phyloP scores from a whole-genome alignment of 2,329 filamentous ascomycete species.

The Penicillium psychrosexuale region DNA sequence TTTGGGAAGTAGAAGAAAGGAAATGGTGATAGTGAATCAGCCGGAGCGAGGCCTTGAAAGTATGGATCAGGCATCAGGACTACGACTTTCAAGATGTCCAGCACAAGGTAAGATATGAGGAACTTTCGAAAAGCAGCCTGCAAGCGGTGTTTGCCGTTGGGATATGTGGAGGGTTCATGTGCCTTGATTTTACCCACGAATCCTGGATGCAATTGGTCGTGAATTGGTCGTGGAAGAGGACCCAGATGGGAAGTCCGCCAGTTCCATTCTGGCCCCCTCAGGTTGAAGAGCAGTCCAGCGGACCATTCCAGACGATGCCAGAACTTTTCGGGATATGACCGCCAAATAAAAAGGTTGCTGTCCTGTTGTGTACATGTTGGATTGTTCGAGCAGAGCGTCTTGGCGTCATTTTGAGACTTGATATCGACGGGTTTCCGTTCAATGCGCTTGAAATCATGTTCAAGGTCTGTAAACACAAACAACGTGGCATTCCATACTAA shows the following conservation, averaged over 20 bases:
- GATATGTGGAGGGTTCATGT: slow-evolving; percentile 30
- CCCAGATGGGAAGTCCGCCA: slow-evolving; percentile 52
- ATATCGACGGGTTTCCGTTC: slow-evolving; percentile 37
- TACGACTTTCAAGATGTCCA: slow-evolving; percentile 67
- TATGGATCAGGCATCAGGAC: slow-evolving; percentile 72
- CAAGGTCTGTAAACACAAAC: slow-evolving; percentile 55
- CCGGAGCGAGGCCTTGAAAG: slow-evolving; percentile 60
- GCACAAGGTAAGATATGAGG: slow-evolving; percentile 58
- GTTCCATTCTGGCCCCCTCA: slow-evolving; percentile 60
- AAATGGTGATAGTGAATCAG: slow-evolving; percentile 41
- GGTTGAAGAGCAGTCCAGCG: slow-evolving; percentile 55
- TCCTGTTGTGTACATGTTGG: not conserved
- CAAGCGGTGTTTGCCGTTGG: slow-evolving; percentile 48
- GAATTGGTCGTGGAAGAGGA: slow-evolving; percentile 30
- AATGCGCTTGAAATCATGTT: slow-evolving; percentile 55
- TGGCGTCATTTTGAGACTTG: not conserved
- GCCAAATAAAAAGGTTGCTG: slow-evolving; percentile 48
- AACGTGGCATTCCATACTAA: slow-evolving; percentile 53
- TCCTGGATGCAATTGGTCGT: slow-evolving; percentile 22
- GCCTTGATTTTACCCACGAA: slow-evolving; percentile 15
- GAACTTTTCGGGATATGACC: slow-evolving; percentile 51
- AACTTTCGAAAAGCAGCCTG: slow-evolving; percentile 47
- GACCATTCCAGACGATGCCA: slow-evolving; percentile 58
- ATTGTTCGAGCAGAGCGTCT: not conserved
- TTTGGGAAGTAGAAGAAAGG: slow-evolving; percentile 44